phyloP scores from a whole-genome alignment of 148 eudicot species.

The Vaccinium macrocarpon region DNA sequence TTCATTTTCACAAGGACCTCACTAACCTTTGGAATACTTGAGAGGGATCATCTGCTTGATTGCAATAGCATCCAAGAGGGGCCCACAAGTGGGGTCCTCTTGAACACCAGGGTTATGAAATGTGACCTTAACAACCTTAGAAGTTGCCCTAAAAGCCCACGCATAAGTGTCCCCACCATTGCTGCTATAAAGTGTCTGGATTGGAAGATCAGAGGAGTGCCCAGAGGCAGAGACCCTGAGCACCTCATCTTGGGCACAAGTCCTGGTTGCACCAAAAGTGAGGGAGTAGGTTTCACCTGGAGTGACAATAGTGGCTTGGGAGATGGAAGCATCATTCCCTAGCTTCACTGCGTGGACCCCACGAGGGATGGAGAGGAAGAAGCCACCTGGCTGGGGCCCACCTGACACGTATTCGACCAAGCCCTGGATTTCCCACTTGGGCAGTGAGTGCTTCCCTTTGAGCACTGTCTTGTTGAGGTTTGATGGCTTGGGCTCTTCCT shows the following conservation, averaged over 20 bases:
- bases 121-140: constrained; percentile 45
- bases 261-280: constrained; percentile 41
- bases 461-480: constrained; percentile 59
- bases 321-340: constrained; percentile 46
- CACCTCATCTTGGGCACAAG: constrained; percentile 58
- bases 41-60: constrained; percentile 50
- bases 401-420: constrained; percentile 71
- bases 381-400: constrained; percentile 85
- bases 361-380: constrained; percentile 51
- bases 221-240: constrained; percentile 34
- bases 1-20: background rate
- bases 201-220: constrained; percentile 43
- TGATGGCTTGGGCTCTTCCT: constrained; percentile 49
- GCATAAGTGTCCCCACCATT: constrained; percentile 83
- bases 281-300: constrained; percentile 27
- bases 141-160: constrained; percentile 56
- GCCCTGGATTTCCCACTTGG: constrained; percentile 72
- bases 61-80: constrained; percentile 70
- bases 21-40: constrained; percentile 32
- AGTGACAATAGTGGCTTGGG: constrained; percentile 14
- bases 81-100: constrained; percentile 82
- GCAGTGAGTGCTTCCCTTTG: constrained; percentile 55
- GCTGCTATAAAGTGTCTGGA: constrained; percentile 72
- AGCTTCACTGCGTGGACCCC: constrained; percentile 45
- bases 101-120: constrained; percentile 68